Conservation (phyloP, 2,329 filamentous ascomycete genomes). For the Botryotinia globosa region DNA sequence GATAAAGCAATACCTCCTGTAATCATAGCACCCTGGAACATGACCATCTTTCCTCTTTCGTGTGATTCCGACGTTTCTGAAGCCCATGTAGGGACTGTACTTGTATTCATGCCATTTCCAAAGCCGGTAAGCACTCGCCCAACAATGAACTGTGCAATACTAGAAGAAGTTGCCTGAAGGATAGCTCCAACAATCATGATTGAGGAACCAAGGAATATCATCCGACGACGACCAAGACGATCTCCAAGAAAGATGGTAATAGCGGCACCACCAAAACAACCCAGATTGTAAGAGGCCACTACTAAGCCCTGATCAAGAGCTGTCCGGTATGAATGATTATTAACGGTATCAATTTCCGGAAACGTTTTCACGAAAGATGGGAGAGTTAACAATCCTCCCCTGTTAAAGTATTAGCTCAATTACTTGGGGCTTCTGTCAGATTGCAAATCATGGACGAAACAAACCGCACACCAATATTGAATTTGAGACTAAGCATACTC, state of each 20-base stretch:
- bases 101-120: constrained; percentile 63
- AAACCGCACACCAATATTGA: neutral
- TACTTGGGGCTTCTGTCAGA: neutral
- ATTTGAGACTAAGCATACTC: neutral
- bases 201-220: constrained; percentile 32
- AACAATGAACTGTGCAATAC: constrained; percentile 54
- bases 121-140: constrained; percentile 73
- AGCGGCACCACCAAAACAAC: constrained; percentile 48
- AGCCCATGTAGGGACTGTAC: constrained; percentile 39
- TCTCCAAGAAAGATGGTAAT: constrained; percentile 31
- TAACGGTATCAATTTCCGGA: constrained; percentile 22
- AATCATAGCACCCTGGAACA: constrained; percentile 21
- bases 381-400: constrained; percentile 46
- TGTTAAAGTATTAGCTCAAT: constrained; percentile 38
- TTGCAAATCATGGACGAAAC: neutral
- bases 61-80: constrained; percentile 22
- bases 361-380: constrained; percentile 17
- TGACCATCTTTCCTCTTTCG: constrained; percentile 22
- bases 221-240: constrained; percentile 40
- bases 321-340: constrained; percentile 12
- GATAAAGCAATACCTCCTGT: constrained; percentile 21
- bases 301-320: constrained; percentile 19
- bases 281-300: constrained; percentile 42
- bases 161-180: constrained; percentile 41
- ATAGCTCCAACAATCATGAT: constrained; percentile 32